Evolutionary conservation across 2,329 filamentous ascomycete genomes (phyloP).

Genomic region (Fusarium redolens): DNA sequence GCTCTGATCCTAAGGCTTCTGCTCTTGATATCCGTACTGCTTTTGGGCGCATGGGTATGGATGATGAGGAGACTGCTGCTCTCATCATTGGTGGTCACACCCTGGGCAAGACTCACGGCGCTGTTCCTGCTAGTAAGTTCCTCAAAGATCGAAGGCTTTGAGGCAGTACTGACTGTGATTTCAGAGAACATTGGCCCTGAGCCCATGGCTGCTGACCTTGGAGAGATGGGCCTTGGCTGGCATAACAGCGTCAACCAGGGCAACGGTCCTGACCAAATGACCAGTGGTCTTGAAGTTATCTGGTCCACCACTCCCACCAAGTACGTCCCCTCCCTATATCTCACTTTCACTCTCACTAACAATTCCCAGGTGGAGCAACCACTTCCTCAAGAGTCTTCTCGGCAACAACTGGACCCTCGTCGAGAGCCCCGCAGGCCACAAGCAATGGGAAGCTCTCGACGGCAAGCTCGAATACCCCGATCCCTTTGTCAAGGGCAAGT

Average conservation of each 20-base stretch:
- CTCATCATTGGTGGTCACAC: conserved; percentile 82
- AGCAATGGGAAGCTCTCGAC: conserved; percentile 83
- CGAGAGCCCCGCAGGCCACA: conserved; percentile 76
- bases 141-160: too few species aligned
- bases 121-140: conserved; percentile 63
- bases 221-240: conserved; percentile 80
- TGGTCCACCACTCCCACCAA: conserved; percentile 82
- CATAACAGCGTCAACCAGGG: conserved; percentile 71
- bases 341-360: conserved; percentile 1
- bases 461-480: conserved; percentile 75
- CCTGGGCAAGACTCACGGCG: conserved; percentile 86
- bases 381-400: conserved; percentile 81
- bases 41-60: conserved; percentile 85
- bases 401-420: conserved; percentile 81
- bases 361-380: conserved; percentile 70
- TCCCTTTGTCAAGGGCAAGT: conserved; percentile 75
- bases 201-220: conserved; percentile 72
- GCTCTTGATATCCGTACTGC: conserved; percentile 79
- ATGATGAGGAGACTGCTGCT: conserved; percentile 84
- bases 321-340: conserved; percentile 21
- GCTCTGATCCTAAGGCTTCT: conserved; percentile 75
- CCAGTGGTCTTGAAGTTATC: conserved; percentile 80
- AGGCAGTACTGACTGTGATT: background rate
- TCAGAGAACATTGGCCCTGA: conserved; percentile 70
- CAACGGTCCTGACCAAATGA: conserved; percentile 79